Evolutionary conservation across 352 stramenopile species (phyloP).

Genomic region (Globisporangium nodosum): DNA sequence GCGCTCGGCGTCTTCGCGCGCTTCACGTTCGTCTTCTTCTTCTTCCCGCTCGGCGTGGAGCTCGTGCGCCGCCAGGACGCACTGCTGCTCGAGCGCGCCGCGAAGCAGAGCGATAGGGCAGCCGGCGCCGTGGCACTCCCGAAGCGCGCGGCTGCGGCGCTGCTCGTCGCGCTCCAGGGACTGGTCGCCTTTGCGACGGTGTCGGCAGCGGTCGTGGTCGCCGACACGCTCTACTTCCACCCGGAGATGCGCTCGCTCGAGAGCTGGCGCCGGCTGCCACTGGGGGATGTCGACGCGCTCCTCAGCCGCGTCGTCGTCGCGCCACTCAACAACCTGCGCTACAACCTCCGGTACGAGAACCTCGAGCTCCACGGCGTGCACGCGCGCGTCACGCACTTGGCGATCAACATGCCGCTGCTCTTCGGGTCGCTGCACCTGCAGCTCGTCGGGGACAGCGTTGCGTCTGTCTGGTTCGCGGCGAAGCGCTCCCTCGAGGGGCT

Average conservation of each 20-base stretch:
- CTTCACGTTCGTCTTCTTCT: constrained; percentile 83
- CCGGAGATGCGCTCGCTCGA: constrained; percentile 13
- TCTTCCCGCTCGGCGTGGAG: constrained; percentile 63
- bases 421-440: constrained; percentile 84
- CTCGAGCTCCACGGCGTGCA: constrained; percentile 90
- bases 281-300: background rate
- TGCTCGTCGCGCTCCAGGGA: constrained; percentile 34
- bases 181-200: constrained; percentile 38
- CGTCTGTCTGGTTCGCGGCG: background rate
- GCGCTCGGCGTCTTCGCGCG: constrained; percentile 71
- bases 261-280: background rate
- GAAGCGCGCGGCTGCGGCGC: constrained; percentile 18
- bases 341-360: constrained; percentile 90
- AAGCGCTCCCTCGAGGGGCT: background rate
- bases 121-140: background rate
- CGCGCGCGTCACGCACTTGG: constrained; percentile 76
- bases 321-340: constrained; percentile 86
- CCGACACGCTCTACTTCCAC: constrained; percentile 64
- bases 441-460: constrained; percentile 26
- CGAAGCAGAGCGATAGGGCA: constrained; percentile 22
- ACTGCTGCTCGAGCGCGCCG: constrained; percentile 15
- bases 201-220: constrained; percentile 22
- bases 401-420: constrained; percentile 92
- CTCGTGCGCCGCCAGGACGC: constrained; percentile 53
- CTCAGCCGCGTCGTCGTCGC: constrained; percentile 38